Conservation (phyloP, 2,329 filamentous ascomycete species). For the Arthroderma sp. region DNA sequence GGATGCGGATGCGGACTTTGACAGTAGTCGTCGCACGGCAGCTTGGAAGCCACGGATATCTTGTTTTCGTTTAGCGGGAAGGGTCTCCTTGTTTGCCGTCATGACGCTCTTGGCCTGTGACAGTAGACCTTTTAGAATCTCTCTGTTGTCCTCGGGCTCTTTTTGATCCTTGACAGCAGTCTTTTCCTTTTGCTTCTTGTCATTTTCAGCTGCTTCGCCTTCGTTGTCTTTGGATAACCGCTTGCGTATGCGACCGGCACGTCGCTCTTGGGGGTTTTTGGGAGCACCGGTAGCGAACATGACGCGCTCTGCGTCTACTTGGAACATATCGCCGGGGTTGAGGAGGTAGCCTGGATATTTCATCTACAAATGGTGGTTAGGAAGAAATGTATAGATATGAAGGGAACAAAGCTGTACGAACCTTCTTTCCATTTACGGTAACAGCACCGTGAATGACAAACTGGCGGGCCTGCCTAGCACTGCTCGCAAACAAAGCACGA, state of each 20-base stretch:
- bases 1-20: conserved; percentile 31
- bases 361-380: conserved; percentile 49
- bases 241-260: conserved; percentile 21
- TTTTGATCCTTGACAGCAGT: conserved; percentile 16
- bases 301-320: conserved; percentile 79
- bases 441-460: conserved; percentile 89
- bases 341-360: conserved; percentile 80
- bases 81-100: conserved; percentile 34
- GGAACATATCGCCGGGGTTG: conserved; percentile 97
- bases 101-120: conserved; percentile 49
- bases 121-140: conserved; percentile 42
- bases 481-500: conserved; percentile 85
- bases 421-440: conserved; percentile 92
- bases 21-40: conserved; percentile 50
- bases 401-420: conserved; percentile 22
- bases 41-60: conserved; percentile 60
- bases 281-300: conserved; percentile 71
- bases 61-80: conserved; percentile 61
- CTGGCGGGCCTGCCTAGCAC: conserved; percentile 79
- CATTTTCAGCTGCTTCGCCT: conserved; percentile 12
- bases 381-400: neutral
- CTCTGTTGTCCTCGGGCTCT: conserved; percentile 21
- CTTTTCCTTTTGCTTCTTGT: conserved; percentile 14
- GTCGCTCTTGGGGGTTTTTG: conserved; percentile 40
- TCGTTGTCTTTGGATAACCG: conserved; percentile 4